Base-by-base conservation (phyloP, 371 early-diverging fungal species). In the Blastocladiella emersonii region DNA sequence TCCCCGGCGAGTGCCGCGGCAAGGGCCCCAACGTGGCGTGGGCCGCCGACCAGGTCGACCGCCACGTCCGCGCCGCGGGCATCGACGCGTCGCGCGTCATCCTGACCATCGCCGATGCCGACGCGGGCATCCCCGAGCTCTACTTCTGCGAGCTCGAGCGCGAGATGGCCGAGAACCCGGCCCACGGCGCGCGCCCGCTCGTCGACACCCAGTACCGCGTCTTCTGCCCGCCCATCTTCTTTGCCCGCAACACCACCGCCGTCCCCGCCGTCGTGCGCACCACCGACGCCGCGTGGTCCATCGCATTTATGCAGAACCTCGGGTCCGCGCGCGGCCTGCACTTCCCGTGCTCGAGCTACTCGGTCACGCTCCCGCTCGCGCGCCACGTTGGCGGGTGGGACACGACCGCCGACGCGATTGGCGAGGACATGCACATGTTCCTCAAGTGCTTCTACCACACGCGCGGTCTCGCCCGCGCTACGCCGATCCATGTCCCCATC, bases 381-480 rank as follows among this genome's bases (percentile, higher is more conserved):
- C 74, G 80, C 34, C 66, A 82, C 44, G 86, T 89, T 27, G 80
- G 81, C 41, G 88, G 81, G 62, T 89, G 90, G 90, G 90, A 89
- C 68, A 78, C 82, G 6, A 83, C 83, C 64, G 80, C 86, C 12
- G 87, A 88, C 72, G 83, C 87, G 27, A 82, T 88, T 43, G 90
- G 88, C 49, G 90, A 89, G 67, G 90, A 89, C 69, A 80, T 89
- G 83, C 90, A 89, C 72, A 89, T 89, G 89, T 82, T 80, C 77
- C 75, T 89, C 30, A 88, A 88, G 72, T 85, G 85, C 67, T 89
- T 85, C 70, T 86, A 85, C 70, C 77, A 79, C 65, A 86, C 87
- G 51, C 76, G 78, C 64, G 87, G 86, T 34, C 70, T 72, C 27
- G 79, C 82, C n/a, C 77, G 80, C 56, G 78, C 81, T 59, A 80